Evolutionary conservation across 2,329 filamentous ascomycete genomes (phyloP), one percentile per base, ranked within the genome.

Genomic region (Trichoderma polysporum): DNA sequence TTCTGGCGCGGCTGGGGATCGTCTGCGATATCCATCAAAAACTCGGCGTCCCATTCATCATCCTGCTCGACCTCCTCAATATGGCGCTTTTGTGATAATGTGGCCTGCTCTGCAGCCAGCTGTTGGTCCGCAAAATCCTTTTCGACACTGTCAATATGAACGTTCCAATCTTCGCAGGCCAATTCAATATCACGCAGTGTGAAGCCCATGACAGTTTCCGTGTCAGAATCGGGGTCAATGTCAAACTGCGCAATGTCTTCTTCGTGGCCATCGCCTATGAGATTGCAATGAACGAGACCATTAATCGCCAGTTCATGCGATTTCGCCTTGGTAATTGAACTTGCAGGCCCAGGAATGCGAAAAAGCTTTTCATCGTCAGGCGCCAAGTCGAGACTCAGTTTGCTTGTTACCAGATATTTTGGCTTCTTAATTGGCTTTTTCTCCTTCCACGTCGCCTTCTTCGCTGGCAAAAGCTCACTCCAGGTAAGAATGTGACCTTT

Each of bases 281-380:
- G 71, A 69, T 77, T 71, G 69, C 82, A 83, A 12, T 75, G 78
- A 4, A 87, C 77, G 8, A 86, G 74, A 0, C 84, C 82, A 69
- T 81, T 83, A 2, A 81, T 75, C 35, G 85, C 82, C 3, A 78
- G 78, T 31, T 86, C 82, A 54, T 86, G 81, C 27, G 88, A 78
- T 29, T 85, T 85, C 68, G 88, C 83, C 54, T 87, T 85, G 52
- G 88, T 85, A 12, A 76, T 77, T 2, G 78, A 74, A 4, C 82
- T 80, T 1, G 85, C 83, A 29, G 88, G 84, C 0, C 89, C 89
- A 0, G 88, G 84, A n/a, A 94, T 87, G 66, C 89, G 88, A 76
- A 98, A 99, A 29, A 86, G 84, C 72, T 93, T 93, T 77, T 97
- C 92, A 71, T 97, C 91, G 73, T 98, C 95, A 54, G 87, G 85